Conservation (phyloP, 2,329 filamentous ascomycete genomes). For the Nothophoma quercina region DNA sequence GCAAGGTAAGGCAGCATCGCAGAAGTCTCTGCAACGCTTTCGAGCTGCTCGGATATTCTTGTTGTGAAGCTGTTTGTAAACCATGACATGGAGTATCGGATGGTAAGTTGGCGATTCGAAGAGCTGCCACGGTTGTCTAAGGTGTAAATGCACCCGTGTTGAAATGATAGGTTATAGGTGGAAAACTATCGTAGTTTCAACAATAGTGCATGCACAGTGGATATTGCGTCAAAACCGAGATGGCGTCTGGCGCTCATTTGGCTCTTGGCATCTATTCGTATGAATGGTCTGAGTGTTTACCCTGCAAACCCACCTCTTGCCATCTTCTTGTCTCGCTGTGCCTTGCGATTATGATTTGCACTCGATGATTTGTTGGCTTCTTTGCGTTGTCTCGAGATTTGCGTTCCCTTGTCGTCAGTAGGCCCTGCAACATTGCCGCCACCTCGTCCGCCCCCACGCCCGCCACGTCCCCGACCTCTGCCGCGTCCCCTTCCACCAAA, state of each 20-base stretch:
- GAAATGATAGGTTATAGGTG: too few species aligned
- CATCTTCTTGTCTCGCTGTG: slow-evolving; percentile 70
- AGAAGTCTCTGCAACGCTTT: too few species aligned
- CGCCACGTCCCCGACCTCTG: slow-evolving; percentile 44
- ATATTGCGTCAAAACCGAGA: too few species aligned
- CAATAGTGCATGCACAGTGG: too few species aligned
- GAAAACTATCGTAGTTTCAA: too few species aligned
- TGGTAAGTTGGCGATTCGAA: too few species aligned
- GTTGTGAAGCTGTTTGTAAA: too few species aligned
- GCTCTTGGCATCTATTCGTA: not conserved
- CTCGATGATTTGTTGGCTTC: slow-evolving; percentile 82
- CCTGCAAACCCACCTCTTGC: slow-evolving; percentile 62
- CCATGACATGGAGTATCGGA: too few species aligned
- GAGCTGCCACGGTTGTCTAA: too few species aligned
- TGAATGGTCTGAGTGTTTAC: slow-evolving; percentile 20
- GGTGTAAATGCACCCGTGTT: too few species aligned
- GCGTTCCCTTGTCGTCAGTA: slow-evolving; percentile 73
- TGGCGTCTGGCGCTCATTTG: not conserved
- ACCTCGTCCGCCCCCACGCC: slow-evolving; percentile 45
- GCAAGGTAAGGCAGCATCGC: too few species aligned
- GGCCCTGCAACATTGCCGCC: slow-evolving; percentile 68
- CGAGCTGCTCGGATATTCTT: too few species aligned
- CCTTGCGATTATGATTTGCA: slow-evolving; percentile 86
- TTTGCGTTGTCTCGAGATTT: slow-evolving; percentile 75
- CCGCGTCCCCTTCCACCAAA: slow-evolving; percentile 45